phyloP scores from a whole-genome alignment of 768 basidiomycete species.

The Saitozyma sp. region DNA sequence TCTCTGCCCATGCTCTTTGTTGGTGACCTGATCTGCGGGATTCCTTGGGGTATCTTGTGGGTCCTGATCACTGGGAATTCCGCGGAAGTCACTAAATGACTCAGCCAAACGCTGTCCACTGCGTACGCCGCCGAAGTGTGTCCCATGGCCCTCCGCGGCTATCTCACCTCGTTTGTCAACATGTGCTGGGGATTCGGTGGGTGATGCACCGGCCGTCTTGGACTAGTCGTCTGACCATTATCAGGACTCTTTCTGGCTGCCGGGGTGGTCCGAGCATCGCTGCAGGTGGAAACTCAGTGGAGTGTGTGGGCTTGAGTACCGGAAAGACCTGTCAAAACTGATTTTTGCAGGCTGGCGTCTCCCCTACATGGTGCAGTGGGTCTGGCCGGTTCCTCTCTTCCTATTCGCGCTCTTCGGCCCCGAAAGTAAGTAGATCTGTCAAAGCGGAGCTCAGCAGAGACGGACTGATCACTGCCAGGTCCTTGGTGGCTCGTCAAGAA shows the following conservation, averaged over 20 bases:
- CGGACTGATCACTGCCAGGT: slow-evolving; percentile 20
- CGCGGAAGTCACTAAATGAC: no score
- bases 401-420: slow-evolving; percentile 31
- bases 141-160: slow-evolving; percentile 29
- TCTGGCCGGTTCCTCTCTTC: slow-evolving; percentile 32
- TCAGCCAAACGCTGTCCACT: slow-evolving; percentile 34
- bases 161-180: slow-evolving; percentile 32
- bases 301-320: slow-evolving; percentile 4
- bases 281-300: slow-evolving; percentile 27
- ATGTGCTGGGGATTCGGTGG: slow-evolving; percentile 31
- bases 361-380: slow-evolving; percentile 30
- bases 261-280: slow-evolving; percentile 29
- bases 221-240: background rate
- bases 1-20: slow-evolving; percentile 17
- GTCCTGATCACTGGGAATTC: no score
- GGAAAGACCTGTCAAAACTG: no score
- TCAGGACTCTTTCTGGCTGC: slow-evolving; percentile 33
- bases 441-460: slow-evolving; percentile 12
- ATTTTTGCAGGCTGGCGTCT: slow-evolving; percentile 7
- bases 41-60: slow-evolving; percentile 45
- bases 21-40: slow-evolving; percentile 38
- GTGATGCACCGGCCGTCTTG: background rate
- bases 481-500: slow-evolving; percentile 45
- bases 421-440: slow-evolving; percentile 16
- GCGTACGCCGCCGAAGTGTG: slow-evolving; percentile 49